Evolutionary conservation across 768 basidiomycete species (phyloP).

Genomic region (Neoboletus magnificus): DNA sequence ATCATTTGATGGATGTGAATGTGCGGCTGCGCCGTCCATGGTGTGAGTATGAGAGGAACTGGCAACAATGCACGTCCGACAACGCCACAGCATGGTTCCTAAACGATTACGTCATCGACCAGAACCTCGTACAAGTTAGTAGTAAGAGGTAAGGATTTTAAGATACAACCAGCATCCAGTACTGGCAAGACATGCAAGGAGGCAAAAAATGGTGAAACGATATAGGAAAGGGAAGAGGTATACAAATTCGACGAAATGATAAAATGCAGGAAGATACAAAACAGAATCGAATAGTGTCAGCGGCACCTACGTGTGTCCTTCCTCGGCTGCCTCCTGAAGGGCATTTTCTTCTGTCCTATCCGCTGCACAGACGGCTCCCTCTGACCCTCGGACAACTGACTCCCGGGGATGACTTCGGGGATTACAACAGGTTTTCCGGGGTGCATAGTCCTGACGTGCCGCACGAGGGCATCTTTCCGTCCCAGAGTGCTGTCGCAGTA

Average conservation of each 20-base stretch:
- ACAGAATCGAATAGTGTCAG: background rate
- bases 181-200: background rate
- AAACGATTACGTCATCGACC: constrained; percentile 16
- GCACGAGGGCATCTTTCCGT: constrained; percentile 25
- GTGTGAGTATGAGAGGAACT: background rate
- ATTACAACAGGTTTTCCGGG: background rate
- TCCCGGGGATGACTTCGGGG: background rate
- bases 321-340: background rate
- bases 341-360: constrained; percentile 6
- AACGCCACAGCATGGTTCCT: background rate
- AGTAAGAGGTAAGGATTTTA: too few relatives aligned
- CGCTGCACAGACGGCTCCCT: background rate
- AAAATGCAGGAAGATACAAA: background rate
- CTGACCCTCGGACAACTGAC: background rate
- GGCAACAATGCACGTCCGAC: too few relatives aligned
- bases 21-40: constrained; percentile 10
- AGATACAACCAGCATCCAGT: background rate
- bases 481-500: constrained; percentile 19
- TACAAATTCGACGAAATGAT: background rate
- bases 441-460: constrained; percentile 24
- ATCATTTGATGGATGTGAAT: background rate
- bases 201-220: background rate
- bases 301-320: constrained; percentile 4
- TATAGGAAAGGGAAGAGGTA: background rate
- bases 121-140: background rate